Evolutionary conservation across 257 asterid species (phyloP).

Genomic region (Perilla frutescens): DNA sequence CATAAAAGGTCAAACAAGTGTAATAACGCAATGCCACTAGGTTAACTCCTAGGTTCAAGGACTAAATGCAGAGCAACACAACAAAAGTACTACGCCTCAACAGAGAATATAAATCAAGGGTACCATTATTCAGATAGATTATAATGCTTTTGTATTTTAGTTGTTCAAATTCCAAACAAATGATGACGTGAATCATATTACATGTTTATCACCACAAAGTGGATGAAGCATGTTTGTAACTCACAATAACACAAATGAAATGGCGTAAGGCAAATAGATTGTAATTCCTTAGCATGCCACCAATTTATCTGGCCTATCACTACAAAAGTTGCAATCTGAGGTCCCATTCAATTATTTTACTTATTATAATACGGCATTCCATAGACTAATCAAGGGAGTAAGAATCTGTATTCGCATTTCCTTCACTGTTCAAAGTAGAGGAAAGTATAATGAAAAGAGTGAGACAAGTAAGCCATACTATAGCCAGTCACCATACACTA

Average conservation of each 20-base stretch:
- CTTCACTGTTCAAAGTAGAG: background rate
- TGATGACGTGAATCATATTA: background rate
- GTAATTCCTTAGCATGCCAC: background rate
- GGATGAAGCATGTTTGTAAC: background rate
- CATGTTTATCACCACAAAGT: background rate
- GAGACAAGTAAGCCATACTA: background rate
- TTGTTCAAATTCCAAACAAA: background rate
- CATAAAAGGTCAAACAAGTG: background rate
- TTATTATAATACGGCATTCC: background rate
- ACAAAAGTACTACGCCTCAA: background rate
- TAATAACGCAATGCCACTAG: constrained; percentile 14
- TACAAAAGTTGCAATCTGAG: background rate
- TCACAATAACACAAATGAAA: background rate
- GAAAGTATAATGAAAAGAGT: background rate
- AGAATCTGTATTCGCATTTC: background rate
- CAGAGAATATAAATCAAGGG: background rate
- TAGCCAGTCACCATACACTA: background rate
- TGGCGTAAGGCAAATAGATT: background rate
- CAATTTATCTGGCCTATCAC: background rate
- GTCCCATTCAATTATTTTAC: background rate
- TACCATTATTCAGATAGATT: background rate
- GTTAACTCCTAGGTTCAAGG: background rate
- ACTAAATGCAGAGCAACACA: background rate
- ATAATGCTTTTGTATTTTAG: no score
- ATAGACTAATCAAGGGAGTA: background rate